Base-by-base conservation (phyloP, 2,329 filamentous ascomycete species). In the Alternaria conjuncta region DNA sequence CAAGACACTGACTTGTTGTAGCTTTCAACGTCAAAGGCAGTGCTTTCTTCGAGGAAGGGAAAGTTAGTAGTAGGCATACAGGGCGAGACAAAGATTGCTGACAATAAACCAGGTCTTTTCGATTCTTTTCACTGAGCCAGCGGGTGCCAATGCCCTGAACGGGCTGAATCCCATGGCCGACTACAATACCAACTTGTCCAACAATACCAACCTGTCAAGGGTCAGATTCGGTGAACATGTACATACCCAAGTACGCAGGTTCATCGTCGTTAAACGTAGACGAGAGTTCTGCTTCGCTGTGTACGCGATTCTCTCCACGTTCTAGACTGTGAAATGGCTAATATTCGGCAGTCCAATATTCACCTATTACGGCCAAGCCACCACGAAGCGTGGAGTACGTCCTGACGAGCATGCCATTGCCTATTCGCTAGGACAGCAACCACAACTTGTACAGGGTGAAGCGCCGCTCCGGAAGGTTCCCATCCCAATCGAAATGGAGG, bases 231-330 rank as follows among this genome's bases (percentile, higher is more conserved):
- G 28, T 4, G 56, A 68, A 41, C 6, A 10, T 1, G 70, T 64
- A 3, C 57, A 58, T 44, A 65, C 60, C 3, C 50, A 70, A 5
- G 60, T 70, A 6, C 67, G 70, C 0, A 62, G 70, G 0, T 72
- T 72, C 36, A 59, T 71, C 12, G 61, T 70, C 3, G 53, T 64
- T 0, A 51, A 50, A 11, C 41, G 46, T 1, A 65, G 20, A 49
- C 23, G 50, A 13, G 70, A 25, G 12, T 72, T 65, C 25, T 70
- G 63, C 49, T 69, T 56, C 32, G 69, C 67, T 6, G 46, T 50
- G 46, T 49, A 28, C 5, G 46, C 10, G 5, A 36, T 9, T 0
- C 1, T 3, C 0, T 15, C 2, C 7, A 5, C 12, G 2, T 0
- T 15, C 6, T 6, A 36, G 6, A 4, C 3, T 26, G 15, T 0